Evolutionary conservation across 805 yeast species (phyloP).

Genomic region (Brettanomyces sp.): DNA sequence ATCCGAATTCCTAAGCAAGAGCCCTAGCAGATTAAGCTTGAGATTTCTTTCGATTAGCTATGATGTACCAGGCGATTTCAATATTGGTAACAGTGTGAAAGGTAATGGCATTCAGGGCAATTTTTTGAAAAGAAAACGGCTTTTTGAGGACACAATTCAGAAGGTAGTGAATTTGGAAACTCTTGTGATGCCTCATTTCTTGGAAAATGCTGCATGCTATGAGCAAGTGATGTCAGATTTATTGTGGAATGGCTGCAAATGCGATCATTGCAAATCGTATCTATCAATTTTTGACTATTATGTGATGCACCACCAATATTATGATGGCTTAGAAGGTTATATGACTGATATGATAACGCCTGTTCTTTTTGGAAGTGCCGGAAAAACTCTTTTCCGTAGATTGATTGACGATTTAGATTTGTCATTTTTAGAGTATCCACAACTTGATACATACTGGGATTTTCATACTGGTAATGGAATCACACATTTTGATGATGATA

Average conservation of each 20-base stretch:
- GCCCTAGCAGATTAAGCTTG: conserved; percentile 27
- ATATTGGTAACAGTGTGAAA: conserved; percentile 32
- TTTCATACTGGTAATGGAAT: conserved; percentile 32
- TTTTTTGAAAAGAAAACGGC: conserved; percentile 45
- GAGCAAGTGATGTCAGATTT: conserved; percentile 63
- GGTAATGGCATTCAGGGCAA: conserved; percentile 59
- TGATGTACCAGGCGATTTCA: conserved; percentile 48
- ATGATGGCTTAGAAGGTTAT: conserved; percentile 32
- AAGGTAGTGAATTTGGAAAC: conserved; percentile 30
- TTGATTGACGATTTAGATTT: conserved; percentile 15
- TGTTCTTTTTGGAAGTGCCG: conserved; percentile 44
- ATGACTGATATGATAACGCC: conserved; percentile 56
- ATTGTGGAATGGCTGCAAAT: conserved; percentile 72
- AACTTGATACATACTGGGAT: conserved; percentile 32
- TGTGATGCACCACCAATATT: conserved; percentile 56
- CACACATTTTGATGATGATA: conserved; percentile 21
- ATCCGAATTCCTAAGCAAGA: conserved; percentile 29
- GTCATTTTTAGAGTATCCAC: conserved; percentile 20
- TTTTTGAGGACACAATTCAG: conserved; percentile 43
- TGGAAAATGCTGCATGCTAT: conserved; percentile 55
- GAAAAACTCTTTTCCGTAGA: conserved; percentile 33
- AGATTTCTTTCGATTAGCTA: conserved; percentile 44
- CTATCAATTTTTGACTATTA: conserved; percentile 49
- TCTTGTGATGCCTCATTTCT: conserved; percentile 48
- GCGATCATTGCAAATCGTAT: conserved; percentile 40